Evolutionary conservation across 306 rosid species (phyloP), one percentile per base, ranked within the genome.

Genomic region (Quercus robur): DNA sequence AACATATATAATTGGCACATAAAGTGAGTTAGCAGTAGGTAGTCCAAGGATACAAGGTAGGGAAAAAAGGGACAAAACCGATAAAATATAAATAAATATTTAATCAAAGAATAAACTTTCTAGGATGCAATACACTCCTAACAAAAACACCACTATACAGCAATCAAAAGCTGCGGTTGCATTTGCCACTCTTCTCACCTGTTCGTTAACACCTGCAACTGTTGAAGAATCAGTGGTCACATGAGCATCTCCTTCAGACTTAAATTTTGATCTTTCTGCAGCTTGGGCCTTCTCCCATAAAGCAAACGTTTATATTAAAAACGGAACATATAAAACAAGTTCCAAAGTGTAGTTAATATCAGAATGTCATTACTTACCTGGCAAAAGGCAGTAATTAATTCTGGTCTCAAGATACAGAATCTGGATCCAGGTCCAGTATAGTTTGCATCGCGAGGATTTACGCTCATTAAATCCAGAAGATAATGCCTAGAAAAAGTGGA

Each of bases 391-490:
- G 91, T 87, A 79, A 95, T 91, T 75, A 91, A 82, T 86, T 95
- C 99, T 57, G 94, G 90, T 79, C 99, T 91, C 86, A 95, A 76
- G 23, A 95, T 90, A 80, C 94, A 91, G 80, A 90, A 95, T 78
- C 98, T 92, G 49, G 98, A 93, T 54, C 98, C 91, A 67, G 91
- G 85, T 73, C 98, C 97, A 75, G 86, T 90, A 80, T 87, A 89
- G 83, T 95, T 95, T 66, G 97, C 97, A 91, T 95, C 98, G 62
- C 94, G 92, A 55, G 99, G 99, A 72, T 97, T 93, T 62, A 93
- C 97, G 81, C 99, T 90, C 97, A 95, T 93, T 87, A 93, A 85
- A 85, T 96, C 99, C 9, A 96, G 94, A 83, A 96, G 99, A 85
- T 96, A 96, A 86, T 96, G 99, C 84, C 99, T 96, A 85, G 78